Percentiles rank a stretch among this genome's conserved stretches.
Conservation (phyloP, 1,284 basidiomycete genomes). For the Apiotrichum domesticum region DNA sequence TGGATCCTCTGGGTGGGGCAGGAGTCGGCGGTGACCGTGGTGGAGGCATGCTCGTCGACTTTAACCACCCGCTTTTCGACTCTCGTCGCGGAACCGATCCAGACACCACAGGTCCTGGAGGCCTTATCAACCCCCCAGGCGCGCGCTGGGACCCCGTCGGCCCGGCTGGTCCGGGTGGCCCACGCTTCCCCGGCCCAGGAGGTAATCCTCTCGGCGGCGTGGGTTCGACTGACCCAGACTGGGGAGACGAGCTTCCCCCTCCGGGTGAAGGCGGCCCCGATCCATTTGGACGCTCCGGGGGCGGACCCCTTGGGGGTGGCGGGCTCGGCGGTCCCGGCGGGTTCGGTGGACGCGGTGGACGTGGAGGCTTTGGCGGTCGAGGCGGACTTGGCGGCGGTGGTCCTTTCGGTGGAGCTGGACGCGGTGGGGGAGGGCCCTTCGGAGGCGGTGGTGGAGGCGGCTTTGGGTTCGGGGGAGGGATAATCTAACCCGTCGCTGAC, state of each 20-base stretch:
- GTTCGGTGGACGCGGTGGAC: slow-evolving; percentile 17
- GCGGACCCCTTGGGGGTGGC: slow-evolving; percentile 1
- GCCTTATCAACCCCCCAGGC: slow-evolving; percentile 47
- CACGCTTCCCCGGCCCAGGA: slow-evolving; percentile 22
- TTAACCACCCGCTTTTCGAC: slow-evolving; percentile 52
- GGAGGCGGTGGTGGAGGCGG: slow-evolving; percentile 19
- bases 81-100: slow-evolving; percentile 20
- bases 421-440: slow-evolving; percentile 14
- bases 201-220: slow-evolving; percentile 36
- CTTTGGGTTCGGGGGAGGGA: slow-evolving; percentile 16
- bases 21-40: slow-evolving; percentile 25
- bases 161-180: slow-evolving; percentile 29
- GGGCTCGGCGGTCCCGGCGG: slow-evolving; percentile 17
- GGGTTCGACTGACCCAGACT: slow-evolving; percentile 38
- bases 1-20: slow-evolving; percentile 48
- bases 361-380: slow-evolving; percentile 3
- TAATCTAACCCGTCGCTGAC: slow-evolving; percentile 1
- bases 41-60: slow-evolving; percentile 53
- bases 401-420: background rate
- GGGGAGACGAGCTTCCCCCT: slow-evolving; percentile 43
- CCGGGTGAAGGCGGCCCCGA: slow-evolving; percentile 45
- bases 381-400: slow-evolving; percentile 3
- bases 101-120: slow-evolving; percentile 32
- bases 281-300: slow-evolving; percentile 16
- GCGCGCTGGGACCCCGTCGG: slow-evolving; percentile 54